Evolutionary conservation across 768 basidiomycete species (phyloP), one percentile per base, ranked within the genome.

Genomic region (Mycena crocata): DNA sequence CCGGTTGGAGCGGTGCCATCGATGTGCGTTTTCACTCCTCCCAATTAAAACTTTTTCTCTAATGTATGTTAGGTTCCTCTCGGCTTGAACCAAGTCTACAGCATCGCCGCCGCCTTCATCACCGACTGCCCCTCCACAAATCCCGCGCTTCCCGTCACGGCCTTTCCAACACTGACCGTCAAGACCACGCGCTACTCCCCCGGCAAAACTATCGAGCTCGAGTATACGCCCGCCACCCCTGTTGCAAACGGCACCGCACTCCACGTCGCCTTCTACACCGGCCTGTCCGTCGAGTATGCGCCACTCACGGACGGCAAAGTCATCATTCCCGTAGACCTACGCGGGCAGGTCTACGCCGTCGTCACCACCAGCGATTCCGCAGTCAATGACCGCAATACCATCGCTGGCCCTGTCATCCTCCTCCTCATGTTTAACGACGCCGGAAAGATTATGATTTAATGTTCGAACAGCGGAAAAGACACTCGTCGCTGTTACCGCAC

Each of bases 81-180:
- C 19, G 57, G 62, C 46, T 67, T 76, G 21, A 75, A 73, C 50
- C 67, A 80, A 54, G 77, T 81, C 14, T 80, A 68, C 69, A 80
- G 82, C 26, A 66, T 84, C 24, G 83, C 80, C 12, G 75, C 80
- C 1, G 68, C 75, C 1, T 87, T 89, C 79, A 87, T 90, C 77
- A 79, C 72, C 15, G 74, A 76, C 0, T 91, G 90, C 77, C 90
- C 90, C 0, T 66, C 78, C 7, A 74, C 82, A 63, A 90, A 90
- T 78, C 85, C 86, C 0, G 60, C 80, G 17, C 80, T 89, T 13
- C 86, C 79, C 12, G 81, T 86, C 66, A 83, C 79, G 55, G 79
- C 86, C 12, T 89, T 88, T 82, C 85, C 89, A 0, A 66, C 79
- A 13, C 81, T 90, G 59, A 73, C 76, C 8, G 63, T 82, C 52